Evolutionary conservation across 371 early-diverging fungal genomes (phyloP).

Genomic region (Coemansia sp.): DNA sequence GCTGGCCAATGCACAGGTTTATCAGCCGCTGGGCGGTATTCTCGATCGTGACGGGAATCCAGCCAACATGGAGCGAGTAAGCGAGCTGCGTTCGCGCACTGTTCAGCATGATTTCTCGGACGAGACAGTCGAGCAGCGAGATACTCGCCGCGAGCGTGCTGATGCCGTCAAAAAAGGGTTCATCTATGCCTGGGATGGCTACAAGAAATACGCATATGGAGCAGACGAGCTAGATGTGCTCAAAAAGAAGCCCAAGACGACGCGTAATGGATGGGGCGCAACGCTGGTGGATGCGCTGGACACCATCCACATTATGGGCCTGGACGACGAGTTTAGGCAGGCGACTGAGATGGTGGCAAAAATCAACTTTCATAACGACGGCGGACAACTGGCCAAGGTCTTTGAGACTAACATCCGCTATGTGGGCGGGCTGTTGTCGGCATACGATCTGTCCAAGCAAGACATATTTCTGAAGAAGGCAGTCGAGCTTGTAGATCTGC

Average conservation of each 20-base stretch:
- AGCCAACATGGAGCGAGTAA: slow-evolving; percentile 9
- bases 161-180: slow-evolving; percentile 36
- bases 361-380: slow-evolving; percentile 58
- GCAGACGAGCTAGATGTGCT: slow-evolving; percentile 83
- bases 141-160: slow-evolving; percentile 31
- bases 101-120: slow-evolving; percentile 35
- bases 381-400: slow-evolving; percentile 70
- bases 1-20: not conserved
- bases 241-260: slow-evolving; percentile 54
- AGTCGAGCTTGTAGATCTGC: slow-evolving; percentile 72
- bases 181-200: slow-evolving; percentile 78
- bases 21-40: slow-evolving; percentile 6
- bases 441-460: slow-evolving; percentile 69
- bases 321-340: slow-evolving; percentile 69
- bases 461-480: slow-evolving; percentile 70
- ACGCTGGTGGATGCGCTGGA: slow-evolving; percentile 86
- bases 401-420: slow-evolving; percentile 95
- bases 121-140: slow-evolving; percentile 27
- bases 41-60: slow-evolving; percentile 17
- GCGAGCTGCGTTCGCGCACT: slow-evolving; percentile 18
- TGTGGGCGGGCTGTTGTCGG: slow-evolving; percentile 84
- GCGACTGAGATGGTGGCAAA: slow-evolving; percentile 70
- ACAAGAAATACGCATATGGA: slow-evolving; percentile 77
- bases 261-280: slow-evolving; percentile 59
- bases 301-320: slow-evolving; percentile 81